These are phyloP conservation scores for Sporisorium iseilematis-ciliati DNA, from an alignment of 1,284 basidiomycete species.

Conservation along the genomic window DNA sequence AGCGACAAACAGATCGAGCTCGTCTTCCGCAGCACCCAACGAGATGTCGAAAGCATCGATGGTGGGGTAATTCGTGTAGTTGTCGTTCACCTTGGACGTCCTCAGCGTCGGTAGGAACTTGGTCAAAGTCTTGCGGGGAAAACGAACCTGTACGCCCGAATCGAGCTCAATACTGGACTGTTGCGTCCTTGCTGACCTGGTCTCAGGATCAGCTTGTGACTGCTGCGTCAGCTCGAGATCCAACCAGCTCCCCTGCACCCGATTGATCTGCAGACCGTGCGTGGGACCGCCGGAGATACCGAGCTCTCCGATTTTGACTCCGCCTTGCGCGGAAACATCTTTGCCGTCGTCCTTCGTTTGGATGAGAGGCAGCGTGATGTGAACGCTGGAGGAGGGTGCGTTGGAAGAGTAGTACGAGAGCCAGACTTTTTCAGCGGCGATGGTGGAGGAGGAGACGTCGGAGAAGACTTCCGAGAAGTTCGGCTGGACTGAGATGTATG, in stretches of 20 bases:
- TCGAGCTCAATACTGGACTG: conserved; percentile 38
- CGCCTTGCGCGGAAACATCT: conserved; percentile 48
- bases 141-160: conserved; percentile 19
- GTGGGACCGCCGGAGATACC: conserved; percentile 26
- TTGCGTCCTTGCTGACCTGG: conserved; percentile 30
- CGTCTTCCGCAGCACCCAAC: conserved; percentile 29
- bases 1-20: conserved; percentile 43
- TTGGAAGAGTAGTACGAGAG: conserved; percentile 76
- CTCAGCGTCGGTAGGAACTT: conserved; percentile 23
- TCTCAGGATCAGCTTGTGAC: background rate
- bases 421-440: conserved; percentile 78
- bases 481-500: conserved; percentile 75
- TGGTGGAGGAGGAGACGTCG: conserved; percentile 75
- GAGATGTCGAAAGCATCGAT: conserved; percentile 54
- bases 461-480: conserved; percentile 75
- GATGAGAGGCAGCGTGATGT: conserved; percentile 43
- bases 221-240: conserved; percentile 33
- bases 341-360: conserved; percentile 53
- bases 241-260: conserved; percentile 33
- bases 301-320: conserved; percentile 41
- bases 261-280: conserved; percentile 20
- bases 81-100: conserved; percentile 47
- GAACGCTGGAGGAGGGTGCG: conserved; percentile 48
- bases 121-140: conserved; percentile 22
- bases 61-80: conserved; percentile 47